phyloP scores from a whole-genome alignment of 129 eudicot genomes.

The Saussurea involucrata region DNA sequence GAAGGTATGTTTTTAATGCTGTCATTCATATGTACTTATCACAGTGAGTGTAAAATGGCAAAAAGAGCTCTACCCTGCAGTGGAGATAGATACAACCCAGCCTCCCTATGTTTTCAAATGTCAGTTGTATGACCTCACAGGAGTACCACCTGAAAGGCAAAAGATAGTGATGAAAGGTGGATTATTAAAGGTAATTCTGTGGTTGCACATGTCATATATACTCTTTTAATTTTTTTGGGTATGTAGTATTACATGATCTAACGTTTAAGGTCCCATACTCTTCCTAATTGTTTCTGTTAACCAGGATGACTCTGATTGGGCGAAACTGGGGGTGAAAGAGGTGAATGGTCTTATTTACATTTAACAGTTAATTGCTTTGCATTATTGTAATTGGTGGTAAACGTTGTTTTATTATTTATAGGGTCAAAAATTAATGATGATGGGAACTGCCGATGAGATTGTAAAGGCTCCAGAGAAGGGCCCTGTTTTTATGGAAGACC shows the following conservation, averaged over 20 bases:
- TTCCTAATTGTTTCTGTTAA: constrained; percentile 8
- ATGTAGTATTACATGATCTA: neutral
- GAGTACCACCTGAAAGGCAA: constrained; percentile 99
- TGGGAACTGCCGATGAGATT: constrained; percentile 98
- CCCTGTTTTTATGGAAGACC: constrained; percentile 86
- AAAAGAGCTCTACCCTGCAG: constrained; percentile 64
- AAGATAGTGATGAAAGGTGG: constrained; percentile 97
- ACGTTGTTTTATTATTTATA: constrained; percentile 21
- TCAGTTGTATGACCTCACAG: constrained; percentile 90
- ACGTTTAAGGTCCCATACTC: neutral
- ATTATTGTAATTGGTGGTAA: neutral
- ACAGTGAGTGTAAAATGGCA: constrained; percentile 99
- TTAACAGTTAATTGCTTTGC: constrained; percentile 2
- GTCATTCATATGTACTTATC: constrained; percentile 4
- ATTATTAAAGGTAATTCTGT: constrained; percentile 64
- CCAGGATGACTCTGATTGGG: constrained; percentile 98
- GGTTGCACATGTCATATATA: constrained; percentile 1
- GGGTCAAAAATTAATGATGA: constrained; percentile 99
- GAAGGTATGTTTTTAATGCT: constrained; percentile 17
- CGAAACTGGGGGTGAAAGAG: constrained; percentile 91
- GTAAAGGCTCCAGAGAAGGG: constrained; percentile 97
- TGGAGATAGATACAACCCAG: constrained; percentile 94
- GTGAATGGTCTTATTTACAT: constrained; percentile 32
- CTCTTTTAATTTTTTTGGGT: neutral
- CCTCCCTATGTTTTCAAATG: constrained; percentile 90